Conservation (phyloP, 768 basidiomycete genomes). For the Lactarius psammicola region DNA sequence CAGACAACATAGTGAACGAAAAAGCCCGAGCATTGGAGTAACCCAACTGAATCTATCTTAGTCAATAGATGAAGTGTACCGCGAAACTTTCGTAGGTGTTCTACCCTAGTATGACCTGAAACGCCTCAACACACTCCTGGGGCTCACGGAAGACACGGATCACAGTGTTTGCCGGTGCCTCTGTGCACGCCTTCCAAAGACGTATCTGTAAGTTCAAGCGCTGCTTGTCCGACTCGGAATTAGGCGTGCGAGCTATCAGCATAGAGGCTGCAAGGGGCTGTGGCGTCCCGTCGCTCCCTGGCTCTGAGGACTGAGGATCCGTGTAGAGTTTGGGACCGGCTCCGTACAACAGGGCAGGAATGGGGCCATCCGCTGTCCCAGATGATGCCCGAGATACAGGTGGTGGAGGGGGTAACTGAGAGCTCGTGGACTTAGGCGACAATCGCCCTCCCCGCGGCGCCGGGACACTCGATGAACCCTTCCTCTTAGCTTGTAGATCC, state of each 20-base stretch:
- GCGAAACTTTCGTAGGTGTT: not conserved
- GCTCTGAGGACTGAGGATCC: conserved; percentile 19
- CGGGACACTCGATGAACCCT: not conserved
- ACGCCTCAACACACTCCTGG: conserved; percentile 64
- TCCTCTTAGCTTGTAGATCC: conserved; percentile 7
- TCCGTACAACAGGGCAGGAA: not conserved
- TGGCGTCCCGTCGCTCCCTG: not conserved
- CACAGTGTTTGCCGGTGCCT: conserved; percentile 55
- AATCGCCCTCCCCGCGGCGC: conserved; percentile 11
- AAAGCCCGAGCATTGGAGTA: not conserved
- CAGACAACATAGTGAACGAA: conserved; percentile 9
- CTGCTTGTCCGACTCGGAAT: conserved; percentile 53
- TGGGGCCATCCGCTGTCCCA: not conserved
- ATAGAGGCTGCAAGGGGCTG: not conserved
- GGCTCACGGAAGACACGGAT: conserved; percentile 69
- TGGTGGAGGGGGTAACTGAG: not conserved
- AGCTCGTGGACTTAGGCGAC: conserved; percentile 13
- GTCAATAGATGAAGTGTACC: not conserved
- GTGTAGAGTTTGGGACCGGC: not conserved
- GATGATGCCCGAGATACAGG: conserved; percentile 13
- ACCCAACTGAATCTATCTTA: not conserved
- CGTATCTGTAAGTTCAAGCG: conserved; percentile 59
- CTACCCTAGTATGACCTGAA: conserved; percentile 37
- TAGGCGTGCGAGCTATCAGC: not conserved
- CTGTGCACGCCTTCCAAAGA: conserved; percentile 58